Percentiles rank a stretch among this genome's conserved stretches.
phyloP scores from a whole-genome alignment of 2,329 filamentous ascomycete species.

The Trichocomaceae sp. region DNA sequence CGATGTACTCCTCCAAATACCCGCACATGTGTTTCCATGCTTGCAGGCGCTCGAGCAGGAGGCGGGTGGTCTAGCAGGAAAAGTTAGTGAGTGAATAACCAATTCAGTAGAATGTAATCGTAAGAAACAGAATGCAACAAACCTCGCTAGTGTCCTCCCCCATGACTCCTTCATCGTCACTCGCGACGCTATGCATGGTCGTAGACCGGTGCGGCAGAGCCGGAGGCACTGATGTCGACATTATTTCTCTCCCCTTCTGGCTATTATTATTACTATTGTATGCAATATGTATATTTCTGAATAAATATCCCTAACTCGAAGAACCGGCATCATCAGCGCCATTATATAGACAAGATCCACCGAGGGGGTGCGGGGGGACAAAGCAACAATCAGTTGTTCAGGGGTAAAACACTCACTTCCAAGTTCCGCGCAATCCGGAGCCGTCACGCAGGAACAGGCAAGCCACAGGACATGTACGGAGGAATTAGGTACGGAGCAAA shows the following conservation, averaged over 20 bases:
- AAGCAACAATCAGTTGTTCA: background rate
- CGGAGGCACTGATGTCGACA: conserved; percentile 2
- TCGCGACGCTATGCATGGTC: conserved; percentile 27
- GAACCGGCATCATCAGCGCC: background rate
- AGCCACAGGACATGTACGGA: too few species aligned
- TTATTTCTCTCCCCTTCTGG: background rate
- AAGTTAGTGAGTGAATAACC: background rate
- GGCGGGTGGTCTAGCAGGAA: conserved; percentile 57
- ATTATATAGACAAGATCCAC: background rate
- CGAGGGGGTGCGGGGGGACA: background rate
- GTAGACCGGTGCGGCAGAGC: conserved; percentile 28
- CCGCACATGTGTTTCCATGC: conserved; percentile 94
- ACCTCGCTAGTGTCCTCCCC: conserved; percentile 39
- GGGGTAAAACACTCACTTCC: background rate
- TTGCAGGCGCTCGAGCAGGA: conserved; percentile 79
- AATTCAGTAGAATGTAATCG: background rate
- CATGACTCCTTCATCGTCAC: conserved; percentile 37
- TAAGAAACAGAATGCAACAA: conserved; percentile 16
- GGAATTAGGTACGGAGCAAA: too few species aligned
- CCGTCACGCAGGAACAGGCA: background rate
- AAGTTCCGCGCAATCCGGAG: background rate
- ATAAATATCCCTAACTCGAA: background rate
- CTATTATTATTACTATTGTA: background rate
- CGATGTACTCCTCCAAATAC: conserved; percentile 86
- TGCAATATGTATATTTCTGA: background rate